phyloP scores from a whole-genome alignment of 805 yeast genomes.

The Zygoascus bituminiphila region DNA sequence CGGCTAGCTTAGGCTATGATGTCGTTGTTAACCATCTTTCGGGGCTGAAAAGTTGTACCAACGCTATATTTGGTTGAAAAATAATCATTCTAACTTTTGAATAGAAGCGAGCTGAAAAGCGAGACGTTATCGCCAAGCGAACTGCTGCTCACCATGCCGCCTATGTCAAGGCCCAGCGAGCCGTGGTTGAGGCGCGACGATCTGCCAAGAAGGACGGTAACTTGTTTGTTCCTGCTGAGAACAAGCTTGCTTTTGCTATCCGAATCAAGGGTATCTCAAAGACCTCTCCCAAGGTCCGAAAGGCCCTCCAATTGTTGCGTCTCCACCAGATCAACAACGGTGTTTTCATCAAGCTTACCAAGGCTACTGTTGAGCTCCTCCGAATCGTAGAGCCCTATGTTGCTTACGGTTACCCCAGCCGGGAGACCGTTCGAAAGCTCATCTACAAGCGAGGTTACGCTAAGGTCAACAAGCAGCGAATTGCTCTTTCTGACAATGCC shows the following conservation, averaged over 20 bases:
- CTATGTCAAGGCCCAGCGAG: constrained; percentile 87
- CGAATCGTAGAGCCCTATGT: constrained; percentile 75
- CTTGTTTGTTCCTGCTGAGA: constrained; percentile 89
- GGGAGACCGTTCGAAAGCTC: constrained; percentile 64
- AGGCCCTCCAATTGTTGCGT: constrained; percentile 69
- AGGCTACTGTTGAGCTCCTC: constrained; percentile 70
- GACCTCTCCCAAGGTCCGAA: constrained; percentile 78
- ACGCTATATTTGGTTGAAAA: no score
- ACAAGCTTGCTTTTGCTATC: constrained; percentile 87
- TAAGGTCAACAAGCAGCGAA: constrained; percentile 71
- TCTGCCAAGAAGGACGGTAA: constrained; percentile 91
- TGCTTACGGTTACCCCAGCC: constrained; percentile 75
- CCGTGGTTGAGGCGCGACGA: constrained; percentile 73
- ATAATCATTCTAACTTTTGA: not conserved
- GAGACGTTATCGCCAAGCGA: constrained; percentile 68
- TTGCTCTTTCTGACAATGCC: constrained; percentile 61
- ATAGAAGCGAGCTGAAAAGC: constrained; percentile 23
- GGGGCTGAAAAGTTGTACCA: constrained; percentile 61
- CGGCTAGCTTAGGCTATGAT: constrained; percentile 65
- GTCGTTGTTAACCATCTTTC: constrained; percentile 82
- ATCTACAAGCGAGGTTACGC: constrained; percentile 82
- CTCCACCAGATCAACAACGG: constrained; percentile 74
- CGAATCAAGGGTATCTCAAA: constrained; percentile 99
- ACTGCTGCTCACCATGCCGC: constrained; percentile 94
- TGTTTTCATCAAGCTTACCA: constrained; percentile 70